Base-by-base conservation (phyloP, 1,139 yeast genomes). In the Candida neerlandica region DNA sequence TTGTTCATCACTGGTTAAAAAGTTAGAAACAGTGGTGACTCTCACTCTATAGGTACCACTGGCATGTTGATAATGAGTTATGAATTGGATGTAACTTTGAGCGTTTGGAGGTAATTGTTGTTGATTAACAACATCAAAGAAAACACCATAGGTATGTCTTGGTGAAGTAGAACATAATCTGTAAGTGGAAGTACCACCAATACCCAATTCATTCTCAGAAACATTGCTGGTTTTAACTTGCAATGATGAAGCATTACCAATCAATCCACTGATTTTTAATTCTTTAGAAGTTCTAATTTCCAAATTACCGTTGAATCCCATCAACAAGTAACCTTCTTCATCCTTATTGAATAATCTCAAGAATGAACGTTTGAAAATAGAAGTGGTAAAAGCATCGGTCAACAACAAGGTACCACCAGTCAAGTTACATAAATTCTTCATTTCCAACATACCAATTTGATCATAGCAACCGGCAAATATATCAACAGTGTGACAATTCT, bases 381-480 rank as follows among this genome's bases (percentile, higher is more conserved):
- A 87, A 6, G 99, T 94, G 41, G 97, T 91, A 74, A 95, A 95
- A 6, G 98, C 95, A 76, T 94, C 99, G 1, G 96, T 81, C 60
- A 94, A 81, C 49, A 94, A 83, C 64, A 95, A 77, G 33, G 89
- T 88, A 70, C 99, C 99, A 60, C 99, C 99, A 27, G 98, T 94
- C 60, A 82, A 78, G 71, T 90, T 89, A 52, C 96, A 81, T 61
- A 95, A 75, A 52, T 88, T 80, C 70, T 90, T 89, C 98, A 94
- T 94, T 75, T 94, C 99, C 60, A 88, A 86, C 81, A 94, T 86
- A 67, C 99, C 99, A 57, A 92, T 89, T 77, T 94, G 99, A 72
- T 94, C 99, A 66, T 91, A 92, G 72, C 97, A 91, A 53, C 99
- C 99, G 37, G 96, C 98, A 72, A 91, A 92, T 47, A 94, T 84